Evolutionary conservation across 1,284 basidiomycete species (phyloP), one percentile per base, ranked within the genome.

Genomic region (Pyrrhoderma lamaoense): DNA sequence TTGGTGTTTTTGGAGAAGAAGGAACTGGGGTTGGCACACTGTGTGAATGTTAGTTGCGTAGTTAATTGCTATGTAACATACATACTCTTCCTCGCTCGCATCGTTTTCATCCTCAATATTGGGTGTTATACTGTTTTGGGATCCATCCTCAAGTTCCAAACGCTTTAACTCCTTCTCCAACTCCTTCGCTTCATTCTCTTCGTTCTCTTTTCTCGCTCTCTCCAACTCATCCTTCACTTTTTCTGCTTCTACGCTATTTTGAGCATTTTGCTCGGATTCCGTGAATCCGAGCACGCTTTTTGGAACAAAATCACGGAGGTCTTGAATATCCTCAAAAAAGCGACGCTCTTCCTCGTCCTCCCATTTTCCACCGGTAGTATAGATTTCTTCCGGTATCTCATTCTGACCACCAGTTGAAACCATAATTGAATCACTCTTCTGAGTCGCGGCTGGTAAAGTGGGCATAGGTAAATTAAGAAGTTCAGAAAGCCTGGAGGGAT

Each of bases 281-380:
- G 89, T 88, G 50, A 90, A 73, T n/a, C 93, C 93, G 14, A 99
- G 73, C 19, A 98, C 76, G 36, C 82, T 82, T 45, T 81, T 83
- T 0, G 96, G 96, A 0, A 98, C 91, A 53, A 93, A 88, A 55
- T 95, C 92, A 55, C 85, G 86, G 40, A 99, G 68, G 64, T 99
- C 95, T 49, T 91, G 79, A 31, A 97, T 73, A 57, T 98, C 93
- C 64, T 98, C 94, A 63, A 89, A 99, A 69, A 97, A 99, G 46
- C 85, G 76, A 38, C 89, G 77, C 64, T 98, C 93, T 67, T 99
- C 96, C 57, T 99, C 96, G 61, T 99, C 96, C 64, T 94, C 92
- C 96, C 96, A 99, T 62, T 97, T 95, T 2, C 91, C 88, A 2
- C 86, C 84, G 4, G 75, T 68, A 2, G 70, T 69, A 22, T 79